Evolutionary conservation across 352 stramenopile species (phyloP).

Genomic region (Phytophthora pinifolia): DNA sequence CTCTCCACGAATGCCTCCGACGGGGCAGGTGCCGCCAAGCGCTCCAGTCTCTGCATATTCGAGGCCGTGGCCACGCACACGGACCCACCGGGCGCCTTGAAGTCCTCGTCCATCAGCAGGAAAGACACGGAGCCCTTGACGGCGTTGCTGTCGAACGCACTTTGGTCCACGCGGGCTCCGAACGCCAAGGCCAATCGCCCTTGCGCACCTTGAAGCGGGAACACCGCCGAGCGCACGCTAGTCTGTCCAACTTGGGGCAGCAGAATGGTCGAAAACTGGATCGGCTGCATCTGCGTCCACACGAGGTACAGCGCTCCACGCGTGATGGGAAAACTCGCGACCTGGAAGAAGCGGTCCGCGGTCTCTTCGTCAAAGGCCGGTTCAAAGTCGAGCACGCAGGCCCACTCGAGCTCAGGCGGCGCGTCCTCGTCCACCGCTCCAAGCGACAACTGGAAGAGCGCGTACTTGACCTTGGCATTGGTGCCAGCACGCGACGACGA

Average conservation of each 20-base stretch:
- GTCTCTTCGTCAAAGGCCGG: conserved; percentile 46
- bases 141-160: conserved; percentile 43
- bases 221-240: conserved; percentile 53
- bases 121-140: conserved; percentile 75
- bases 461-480: conserved; percentile 60
- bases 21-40: conserved; percentile 16
- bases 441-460: conserved; percentile 67
- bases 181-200: conserved; percentile 53
- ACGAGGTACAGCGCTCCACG: conserved; percentile 67
- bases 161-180: conserved; percentile 51
- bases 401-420: conserved; percentile 53
- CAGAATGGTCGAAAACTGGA: conserved; percentile 69
- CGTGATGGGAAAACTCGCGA: conserved; percentile 65
- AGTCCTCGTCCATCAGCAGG: conserved; percentile 52
- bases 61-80: conserved; percentile 68
- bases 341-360: conserved; percentile 46
- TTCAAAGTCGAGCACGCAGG: conserved; percentile 69
- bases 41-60: conserved; percentile 64
- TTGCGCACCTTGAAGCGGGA: conserved; percentile 69
- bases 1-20: conserved; percentile 35
- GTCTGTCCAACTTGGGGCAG: conserved; percentile 51
- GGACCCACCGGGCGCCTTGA: conserved; percentile 34
- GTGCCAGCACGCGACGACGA: conserved; percentile 39
- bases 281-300: conserved; percentile 53
- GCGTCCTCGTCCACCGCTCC: conserved; percentile 25